phyloP scores from a whole-genome alignment of 257 asterid species.

The Linderniella brevidens region DNA sequence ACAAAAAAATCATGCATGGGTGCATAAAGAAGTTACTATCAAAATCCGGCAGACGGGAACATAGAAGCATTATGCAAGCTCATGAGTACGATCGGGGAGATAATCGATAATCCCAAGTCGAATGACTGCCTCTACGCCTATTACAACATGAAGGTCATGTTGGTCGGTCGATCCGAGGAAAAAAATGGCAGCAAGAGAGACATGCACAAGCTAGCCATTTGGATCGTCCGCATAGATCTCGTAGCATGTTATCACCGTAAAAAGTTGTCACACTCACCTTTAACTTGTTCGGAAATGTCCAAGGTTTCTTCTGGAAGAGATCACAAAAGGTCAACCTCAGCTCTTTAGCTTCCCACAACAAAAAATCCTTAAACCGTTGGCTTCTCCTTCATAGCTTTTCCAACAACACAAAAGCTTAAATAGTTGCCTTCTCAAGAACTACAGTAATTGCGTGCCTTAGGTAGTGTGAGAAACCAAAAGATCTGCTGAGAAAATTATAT shows the following conservation, averaged over 20 bases:
- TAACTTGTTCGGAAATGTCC: too few relatives aligned
- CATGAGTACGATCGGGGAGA: constrained; percentile 96
- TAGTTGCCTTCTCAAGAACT: too few relatives aligned
- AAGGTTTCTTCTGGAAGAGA: too few relatives aligned
- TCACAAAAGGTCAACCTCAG: too few relatives aligned
- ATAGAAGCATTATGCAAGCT: constrained; percentile 85
- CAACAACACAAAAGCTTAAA: too few relatives aligned
- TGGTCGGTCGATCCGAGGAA: constrained; percentile 78
- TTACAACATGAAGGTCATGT: constrained; percentile 64
- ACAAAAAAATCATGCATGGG: constrained; percentile 90
- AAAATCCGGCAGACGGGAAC: constrained; percentile 79
- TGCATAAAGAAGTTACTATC: constrained; percentile 62
- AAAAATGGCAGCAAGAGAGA: constrained; percentile 98
- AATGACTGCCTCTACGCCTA: constrained; percentile 65
- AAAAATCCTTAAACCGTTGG: too few relatives aligned
- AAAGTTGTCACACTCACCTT: too few relatives aligned
- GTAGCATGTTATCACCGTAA: constrained; percentile 50
- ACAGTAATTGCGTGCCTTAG: too few relatives aligned
- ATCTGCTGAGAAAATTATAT: too few relatives aligned
- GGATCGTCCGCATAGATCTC: constrained; percentile 59
- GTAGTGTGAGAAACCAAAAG: too few relatives aligned
- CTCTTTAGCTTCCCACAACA: too few relatives aligned
- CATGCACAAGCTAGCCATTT: constrained; percentile 63
- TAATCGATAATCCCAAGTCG: constrained; percentile 76
- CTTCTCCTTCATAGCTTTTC: too few relatives aligned